Percentiles rank a stretch among this genome's conserved stretches.
phyloP scores from a whole-genome alignment of 1,284 basidiomycete species.

The Bothia castanella region DNA sequence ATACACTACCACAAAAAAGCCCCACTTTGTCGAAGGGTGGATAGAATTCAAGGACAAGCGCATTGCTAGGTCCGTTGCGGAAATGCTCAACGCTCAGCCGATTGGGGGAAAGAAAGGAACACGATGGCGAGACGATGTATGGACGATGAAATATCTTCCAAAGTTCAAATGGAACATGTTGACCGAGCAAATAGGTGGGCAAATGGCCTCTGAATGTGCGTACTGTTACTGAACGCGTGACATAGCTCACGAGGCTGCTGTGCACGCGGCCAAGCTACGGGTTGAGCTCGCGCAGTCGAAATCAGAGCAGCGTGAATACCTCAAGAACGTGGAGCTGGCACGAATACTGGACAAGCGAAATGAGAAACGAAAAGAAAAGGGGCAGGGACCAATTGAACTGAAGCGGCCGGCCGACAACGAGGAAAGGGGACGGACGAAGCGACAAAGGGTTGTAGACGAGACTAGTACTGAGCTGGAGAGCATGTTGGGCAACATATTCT shows the following conservation, averaged over 20 bases:
- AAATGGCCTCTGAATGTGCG: slow-evolving; percentile 1
- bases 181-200: slow-evolving; percentile 95
- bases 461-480: slow-evolving; percentile 37
- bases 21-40: slow-evolving; percentile 95
- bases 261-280: slow-evolving; percentile 83
- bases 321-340: slow-evolving; percentile 93
- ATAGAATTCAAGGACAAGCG: slow-evolving; percentile 95
- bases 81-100: slow-evolving; percentile 93
- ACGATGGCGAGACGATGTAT: slow-evolving; percentile 93
- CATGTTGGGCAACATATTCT: slow-evolving; percentile 59
- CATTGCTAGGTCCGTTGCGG: slow-evolving; percentile 86
- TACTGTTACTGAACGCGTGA: slow-evolving; percentile 10
- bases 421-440: slow-evolving; percentile 24
- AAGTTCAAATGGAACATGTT: slow-evolving; percentile 99
- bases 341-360: slow-evolving; percentile 86
- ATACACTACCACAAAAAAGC: slow-evolving; percentile 77
- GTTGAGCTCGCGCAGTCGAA: slow-evolving; percentile 87
- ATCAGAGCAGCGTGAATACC: slow-evolving; percentile 89
- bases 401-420: slow-evolving; percentile 30
- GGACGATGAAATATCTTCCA: slow-evolving; percentile 99
- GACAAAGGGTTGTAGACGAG: slow-evolving; percentile 15
- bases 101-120: slow-evolving; percentile 93
- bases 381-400: slow-evolving; percentile 38
- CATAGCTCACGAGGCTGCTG: slow-evolving; percentile 88
- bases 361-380: slow-evolving; percentile 61